Base-by-base conservation (phyloP, 495 filamentous ascomycete genomes). In the Daldinia vernicosa region DNA sequence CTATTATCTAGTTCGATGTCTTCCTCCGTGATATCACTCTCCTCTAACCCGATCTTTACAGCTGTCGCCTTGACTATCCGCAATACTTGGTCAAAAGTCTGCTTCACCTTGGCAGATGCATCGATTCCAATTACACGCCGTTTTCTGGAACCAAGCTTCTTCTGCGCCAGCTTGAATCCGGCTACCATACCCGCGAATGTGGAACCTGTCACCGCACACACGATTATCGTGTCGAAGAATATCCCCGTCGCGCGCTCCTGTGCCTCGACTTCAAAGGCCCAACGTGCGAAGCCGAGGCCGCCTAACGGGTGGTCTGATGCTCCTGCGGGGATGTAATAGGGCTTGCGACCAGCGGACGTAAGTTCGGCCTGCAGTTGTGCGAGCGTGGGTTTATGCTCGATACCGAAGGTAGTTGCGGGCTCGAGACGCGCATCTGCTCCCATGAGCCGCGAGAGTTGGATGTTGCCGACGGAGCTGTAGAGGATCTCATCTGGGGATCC, bases 261-360 rank as follows among this genome's bases (percentile, higher is more conserved):
- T 73, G 80, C 71, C 24, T 72, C 77, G 0, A 91, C 85, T 74
- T 91, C 88, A 54, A 89, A 85, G 53, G 88, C 88, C 85, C 87
- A 91, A 4, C 87, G 73, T 40, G 88, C 88, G 71, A 90, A 91
- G 1, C 89, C 89, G 22, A 91, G 60, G 0, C 88, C 89, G 1
- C 89, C 89, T 0, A 90, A 75, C n/a, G 87, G 86, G 66, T 91
- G 88, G 71, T 89, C 87, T 8, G 86, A 89, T 1, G 87, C 88
- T 1, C 89, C 88, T 0, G 88, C 87, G 1, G 89, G 89, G 51
- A 91, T 89, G 70, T 86, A 89, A 60, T 90, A 91, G 6, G 88
- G 86, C 69, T 81, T 85, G 19, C 80, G 81, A 0, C 89, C 89
- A 0, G 66, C 51, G 0, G 63, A 75, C 6, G 66, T 69, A 15